Evolutionary conservation across 2,329 filamentous ascomycete species (phyloP).

Genomic region (Pezizomycotina sp.): DNA sequence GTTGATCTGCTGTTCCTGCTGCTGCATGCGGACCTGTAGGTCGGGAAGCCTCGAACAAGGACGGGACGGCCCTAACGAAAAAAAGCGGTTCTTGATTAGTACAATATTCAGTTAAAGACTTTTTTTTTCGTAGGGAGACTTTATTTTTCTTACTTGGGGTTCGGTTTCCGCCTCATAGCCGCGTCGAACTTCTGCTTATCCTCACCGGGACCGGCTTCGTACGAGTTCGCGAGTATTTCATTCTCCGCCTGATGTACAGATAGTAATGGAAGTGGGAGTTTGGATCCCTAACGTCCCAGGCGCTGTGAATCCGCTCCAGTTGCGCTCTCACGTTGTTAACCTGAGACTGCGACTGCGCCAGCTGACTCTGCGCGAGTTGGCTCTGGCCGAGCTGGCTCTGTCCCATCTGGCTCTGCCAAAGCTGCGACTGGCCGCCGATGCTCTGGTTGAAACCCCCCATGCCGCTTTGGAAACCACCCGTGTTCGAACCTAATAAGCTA

Average conservation of each 20-base stretch:
- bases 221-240: conserved; percentile 46
- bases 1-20: conserved; percentile 52
- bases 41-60: conserved; percentile 56
- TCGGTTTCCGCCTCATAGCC: conserved; percentile 63
- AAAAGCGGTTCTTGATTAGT: conserved; percentile 4
- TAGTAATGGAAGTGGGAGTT: conserved; percentile 65
- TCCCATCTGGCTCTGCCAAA: too few relatives aligned
- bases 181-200: conserved; percentile 71
- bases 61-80: conserved; percentile 39
- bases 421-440: too few relatives aligned
- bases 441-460: too few relatives aligned
- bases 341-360: conserved; percentile 8
- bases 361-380: background rate
- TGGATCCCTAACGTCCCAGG: conserved; percentile 54
- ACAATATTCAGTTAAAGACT: background rate
- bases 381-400: too few relatives aligned
- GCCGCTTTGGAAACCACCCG: too few relatives aligned
- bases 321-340: conserved; percentile 31
- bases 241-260: conserved; percentile 67
- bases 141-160: conserved; percentile 41
- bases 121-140: background rate
- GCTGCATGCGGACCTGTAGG: conserved; percentile 53
- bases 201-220: conserved; percentile 51
- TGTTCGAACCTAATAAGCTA: too few relatives aligned
- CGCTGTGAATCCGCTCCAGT: conserved; percentile 50